Conservation (phyloP, 306 rosid species). For the Pueraria montana region DNA sequence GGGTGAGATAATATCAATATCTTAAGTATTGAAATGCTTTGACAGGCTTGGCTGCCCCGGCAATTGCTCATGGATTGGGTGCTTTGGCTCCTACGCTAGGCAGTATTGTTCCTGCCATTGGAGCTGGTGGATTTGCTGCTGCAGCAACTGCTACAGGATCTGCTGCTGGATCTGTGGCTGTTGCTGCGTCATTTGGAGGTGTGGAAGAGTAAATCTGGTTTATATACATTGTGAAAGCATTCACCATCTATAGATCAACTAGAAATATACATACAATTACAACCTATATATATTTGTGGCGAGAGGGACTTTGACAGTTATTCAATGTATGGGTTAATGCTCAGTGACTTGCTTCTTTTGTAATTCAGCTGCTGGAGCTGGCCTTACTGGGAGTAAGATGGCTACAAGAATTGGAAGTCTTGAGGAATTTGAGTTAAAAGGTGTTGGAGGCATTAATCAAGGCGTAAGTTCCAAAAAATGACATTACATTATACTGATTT, state of each 20-base stretch:
- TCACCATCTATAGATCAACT: not conserved
- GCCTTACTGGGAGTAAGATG: constrained; percentile 72
- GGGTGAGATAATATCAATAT: constrained; percentile 28
- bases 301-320: constrained; percentile 15
- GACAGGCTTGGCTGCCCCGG: constrained; percentile 97
- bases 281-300: not conserved
- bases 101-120: constrained; percentile 76
- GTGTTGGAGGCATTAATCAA: constrained; percentile 55
- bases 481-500: not conserved
- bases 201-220: constrained; percentile 32
- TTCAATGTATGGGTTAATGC: constrained; percentile 24
- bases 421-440: constrained; percentile 73
- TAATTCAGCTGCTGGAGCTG: constrained; percentile 67
- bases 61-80: constrained; percentile 92
- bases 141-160: constrained; percentile 96
- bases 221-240: constrained; percentile 23
- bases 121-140: constrained; percentile 91
- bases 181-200: constrained; percentile 99
- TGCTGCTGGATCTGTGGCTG: constrained; percentile 90
- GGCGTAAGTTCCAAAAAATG: constrained; percentile 63
- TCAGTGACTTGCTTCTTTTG: constrained; percentile 44
- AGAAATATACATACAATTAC: constrained; percentile 12
- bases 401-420: constrained; percentile 69
- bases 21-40: constrained; percentile 42
- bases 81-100: constrained; percentile 97